phyloP scores from a whole-genome alignment of 75 land plant species.

The Ceratopteris richardii region DNA sequence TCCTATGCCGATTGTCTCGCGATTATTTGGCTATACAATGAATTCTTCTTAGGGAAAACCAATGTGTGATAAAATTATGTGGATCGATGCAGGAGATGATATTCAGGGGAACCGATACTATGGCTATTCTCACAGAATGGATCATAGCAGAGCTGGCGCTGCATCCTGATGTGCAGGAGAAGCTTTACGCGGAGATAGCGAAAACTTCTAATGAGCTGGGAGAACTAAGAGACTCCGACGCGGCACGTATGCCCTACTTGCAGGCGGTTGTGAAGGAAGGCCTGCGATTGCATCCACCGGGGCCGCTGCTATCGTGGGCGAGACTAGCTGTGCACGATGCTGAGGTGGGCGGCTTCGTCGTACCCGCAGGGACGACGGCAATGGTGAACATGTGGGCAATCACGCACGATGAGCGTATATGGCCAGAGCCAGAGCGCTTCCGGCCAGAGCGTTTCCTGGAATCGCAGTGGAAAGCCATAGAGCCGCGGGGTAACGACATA shows the following conservation, averaged over 20 bases:
- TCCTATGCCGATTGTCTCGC: too few relatives aligned
- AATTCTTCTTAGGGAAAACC: too few relatives aligned
- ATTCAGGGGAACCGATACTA: constrained; percentile 85
- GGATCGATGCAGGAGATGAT: constrained; percentile 87
- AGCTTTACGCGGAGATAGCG: constrained; percentile 44
- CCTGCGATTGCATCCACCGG: constrained; percentile 72
- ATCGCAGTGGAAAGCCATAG: neutral
- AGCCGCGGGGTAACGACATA: constrained; percentile 8
- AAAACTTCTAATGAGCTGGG: neutral
- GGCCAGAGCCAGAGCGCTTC: constrained; percentile 22
- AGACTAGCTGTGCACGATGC: constrained; percentile 55
- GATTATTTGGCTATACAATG: too few relatives aligned
- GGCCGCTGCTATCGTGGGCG: constrained; percentile 90
- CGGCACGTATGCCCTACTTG: constrained; percentile 46
- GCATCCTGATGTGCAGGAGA: constrained; percentile 46
- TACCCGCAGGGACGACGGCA: constrained; percentile 41
- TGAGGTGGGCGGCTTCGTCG: constrained; percentile 11
- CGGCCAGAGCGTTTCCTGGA: constrained; percentile 10
- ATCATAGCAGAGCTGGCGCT: constrained; percentile 59
- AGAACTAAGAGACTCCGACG: too few relatives aligned
- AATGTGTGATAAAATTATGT: too few relatives aligned
- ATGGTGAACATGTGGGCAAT: constrained; percentile 47
- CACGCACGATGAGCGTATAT: constrained; percentile 22
- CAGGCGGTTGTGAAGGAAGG: constrained; percentile 69
- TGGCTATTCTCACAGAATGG: constrained; percentile 81